Conservation (phyloP, 2,329 filamentous ascomycete genomes). For the Metarhizium anisopliae region DNA sequence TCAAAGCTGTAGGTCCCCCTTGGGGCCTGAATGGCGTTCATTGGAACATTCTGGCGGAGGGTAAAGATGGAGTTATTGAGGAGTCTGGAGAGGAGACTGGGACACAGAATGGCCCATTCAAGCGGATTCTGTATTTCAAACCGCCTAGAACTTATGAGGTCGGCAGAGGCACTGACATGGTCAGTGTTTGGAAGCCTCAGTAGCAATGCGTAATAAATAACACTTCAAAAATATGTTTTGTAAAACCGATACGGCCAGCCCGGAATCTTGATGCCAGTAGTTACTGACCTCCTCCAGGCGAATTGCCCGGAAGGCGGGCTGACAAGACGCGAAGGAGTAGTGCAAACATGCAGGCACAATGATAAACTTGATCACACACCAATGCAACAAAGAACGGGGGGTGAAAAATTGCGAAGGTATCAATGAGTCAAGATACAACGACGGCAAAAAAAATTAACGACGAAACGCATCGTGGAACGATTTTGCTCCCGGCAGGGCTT, state of each 20-base stretch:
- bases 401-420: neutral
- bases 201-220: neutral
- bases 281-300: no score
- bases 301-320: no score
- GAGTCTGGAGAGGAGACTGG: neutral
- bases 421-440: neutral
- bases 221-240: no score
- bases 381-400: no score
- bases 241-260: neutral
- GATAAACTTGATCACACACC: no score
- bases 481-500: constrained; percentile 13
- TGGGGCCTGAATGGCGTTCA: constrained; percentile 5
- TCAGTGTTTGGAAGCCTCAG: constrained; percentile 3
- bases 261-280: no score
- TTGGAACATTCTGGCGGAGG: constrained; percentile 5
- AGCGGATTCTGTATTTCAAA: neutral
- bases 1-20: constrained; percentile 5
- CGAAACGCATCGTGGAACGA: constrained; percentile 9
- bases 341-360: no score
- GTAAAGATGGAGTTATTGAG: constrained; percentile 1
- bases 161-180: constrained; percentile 2
- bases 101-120: neutral
- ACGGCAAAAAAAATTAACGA: neutral
- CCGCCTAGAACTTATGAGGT: constrained; percentile 2
- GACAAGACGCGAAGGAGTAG: no score